Percentiles rank a stretch among this genome's conserved stretches.
These are phyloP conservation scores for Paracamarosporium sp. DNA, from an alignment of 2,329 filamentous ascomycete genomes.

Conservation along the genomic window DNA sequence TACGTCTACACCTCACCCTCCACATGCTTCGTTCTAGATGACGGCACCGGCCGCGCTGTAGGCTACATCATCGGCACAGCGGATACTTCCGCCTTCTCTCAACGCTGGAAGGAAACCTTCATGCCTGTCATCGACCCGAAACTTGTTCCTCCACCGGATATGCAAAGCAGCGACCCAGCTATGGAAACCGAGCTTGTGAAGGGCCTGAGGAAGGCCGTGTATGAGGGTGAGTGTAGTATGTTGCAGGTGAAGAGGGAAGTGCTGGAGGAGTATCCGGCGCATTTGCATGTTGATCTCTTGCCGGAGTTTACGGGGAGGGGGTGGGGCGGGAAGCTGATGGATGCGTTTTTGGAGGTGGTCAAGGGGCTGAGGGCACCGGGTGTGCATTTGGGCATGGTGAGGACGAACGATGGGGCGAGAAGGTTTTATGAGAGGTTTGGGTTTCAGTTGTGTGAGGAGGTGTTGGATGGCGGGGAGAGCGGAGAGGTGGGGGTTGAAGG, in stretches of 20 bases:
- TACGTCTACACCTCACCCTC: slow-evolving; percentile 37
- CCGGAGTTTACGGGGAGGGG: slow-evolving; percentile 41
- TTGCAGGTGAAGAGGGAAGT: slow-evolving; percentile 22
- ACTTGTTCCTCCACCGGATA: slow-evolving; percentile 21
- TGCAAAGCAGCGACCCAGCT: slow-evolving; percentile 7
- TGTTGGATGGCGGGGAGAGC: slow-evolving; percentile 36
- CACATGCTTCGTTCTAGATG: slow-evolving; percentile 46
- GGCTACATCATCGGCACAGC: slow-evolving; percentile 48
- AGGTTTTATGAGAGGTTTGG: slow-evolving; percentile 38
- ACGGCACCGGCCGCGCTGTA: slow-evolving; percentile 37
- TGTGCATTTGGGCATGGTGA: slow-evolving; percentile 47
- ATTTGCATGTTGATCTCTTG: slow-evolving; percentile 48
- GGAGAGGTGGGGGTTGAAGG: slow-evolving; percentile 31
- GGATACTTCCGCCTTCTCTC: slow-evolving; percentile 32
- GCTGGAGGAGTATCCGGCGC: slow-evolving; percentile 39
- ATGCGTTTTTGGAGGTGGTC: slow-evolving; percentile 27
- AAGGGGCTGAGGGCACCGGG: slow-evolving; percentile 32
- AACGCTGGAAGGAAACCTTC: slow-evolving; percentile 36
- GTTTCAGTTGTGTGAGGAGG: slow-evolving; percentile 27
- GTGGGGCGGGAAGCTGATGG: slow-evolving; percentile 37
- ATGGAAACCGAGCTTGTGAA: slow-evolving; percentile 29
- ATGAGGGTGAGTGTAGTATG: slow-evolving; percentile 32
- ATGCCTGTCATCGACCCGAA: slow-evolving; percentile 27
- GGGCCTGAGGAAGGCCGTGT: slow-evolving; percentile 22
- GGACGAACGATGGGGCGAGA: slow-evolving; percentile 33